Evolutionary conservation across 306 rosid species (phyloP).

Genomic region (Purshia tridentata): DNA sequence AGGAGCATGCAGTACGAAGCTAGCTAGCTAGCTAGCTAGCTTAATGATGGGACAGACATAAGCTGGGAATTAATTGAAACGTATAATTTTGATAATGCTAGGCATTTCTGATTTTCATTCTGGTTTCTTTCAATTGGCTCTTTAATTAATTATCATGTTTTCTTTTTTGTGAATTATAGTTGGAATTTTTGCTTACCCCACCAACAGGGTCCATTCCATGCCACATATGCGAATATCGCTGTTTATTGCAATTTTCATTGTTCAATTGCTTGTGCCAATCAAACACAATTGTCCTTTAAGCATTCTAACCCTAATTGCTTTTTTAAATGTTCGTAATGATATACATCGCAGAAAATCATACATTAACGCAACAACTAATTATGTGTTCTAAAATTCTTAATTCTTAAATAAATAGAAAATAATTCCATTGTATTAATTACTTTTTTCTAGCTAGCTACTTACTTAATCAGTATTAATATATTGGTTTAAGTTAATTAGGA

Average conservation of each 20-base stretch:
- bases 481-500: conserved; percentile 16
- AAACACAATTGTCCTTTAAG: conserved; percentile 5
- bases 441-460: not conserved
- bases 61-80: not conserved
- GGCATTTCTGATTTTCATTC: conserved; percentile 41
- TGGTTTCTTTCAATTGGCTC: conserved; percentile 2
- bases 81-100: conserved; percentile 2
- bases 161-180: conserved; percentile 54
- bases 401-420: too few relatives aligned
- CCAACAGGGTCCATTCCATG: conserved; percentile 23
- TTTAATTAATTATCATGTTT: conserved; percentile 33
- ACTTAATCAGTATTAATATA: not conserved
- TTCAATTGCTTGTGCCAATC: conserved; percentile 29
- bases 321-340: too few relatives aligned
- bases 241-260: conserved; percentile 37
- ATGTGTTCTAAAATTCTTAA: too few relatives aligned
- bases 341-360: too few relatives aligned
- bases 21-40: too few relatives aligned
- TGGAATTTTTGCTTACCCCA: conserved; percentile 36
- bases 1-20: too few relatives aligned
- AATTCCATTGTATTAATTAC: too few relatives aligned
- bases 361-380: too few relatives aligned
- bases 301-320: too few relatives aligned
- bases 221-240: conserved; percentile 43
- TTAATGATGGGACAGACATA: conserved; percentile 15